Conservation (phyloP, 2,329 filamentous ascomycete species). For the Tolypocladium nubicola region DNA sequence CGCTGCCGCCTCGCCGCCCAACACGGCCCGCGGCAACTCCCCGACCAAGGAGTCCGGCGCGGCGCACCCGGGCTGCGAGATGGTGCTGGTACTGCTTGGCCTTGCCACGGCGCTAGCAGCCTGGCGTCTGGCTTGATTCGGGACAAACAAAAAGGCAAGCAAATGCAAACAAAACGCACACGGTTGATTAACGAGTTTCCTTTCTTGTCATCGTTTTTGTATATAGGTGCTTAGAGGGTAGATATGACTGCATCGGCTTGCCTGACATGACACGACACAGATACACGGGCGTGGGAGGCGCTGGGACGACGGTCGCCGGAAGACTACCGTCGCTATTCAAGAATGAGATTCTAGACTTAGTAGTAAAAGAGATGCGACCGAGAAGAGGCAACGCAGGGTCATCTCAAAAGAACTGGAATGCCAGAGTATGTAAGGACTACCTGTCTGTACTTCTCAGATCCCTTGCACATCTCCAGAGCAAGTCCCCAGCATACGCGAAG, state of each 20-base stretch:
- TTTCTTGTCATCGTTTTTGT: not conserved
- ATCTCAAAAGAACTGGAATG: too few species aligned
- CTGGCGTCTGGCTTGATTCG: slow-evolving; percentile 1
- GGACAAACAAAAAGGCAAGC: not conserved
- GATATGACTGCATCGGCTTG: not conserved
- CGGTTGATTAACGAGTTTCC: not conserved
- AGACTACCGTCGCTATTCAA: not conserved
- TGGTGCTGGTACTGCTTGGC: not conserved
- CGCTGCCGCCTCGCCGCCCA: not conserved
- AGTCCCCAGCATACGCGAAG: too few species aligned
- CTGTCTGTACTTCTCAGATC: too few species aligned
- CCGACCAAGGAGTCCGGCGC: slow-evolving; percentile 1
- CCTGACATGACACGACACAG: not conserved
- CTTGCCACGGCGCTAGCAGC: not conserved
- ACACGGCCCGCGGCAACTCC: not conserved
- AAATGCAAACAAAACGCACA: not conserved
- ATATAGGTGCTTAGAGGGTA: slow-evolving; percentile 1
- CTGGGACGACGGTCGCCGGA: not conserved
- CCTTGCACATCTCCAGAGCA: too few species aligned
- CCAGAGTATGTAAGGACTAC: too few species aligned
- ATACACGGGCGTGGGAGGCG: not conserved
- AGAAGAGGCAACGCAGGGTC: too few species aligned
- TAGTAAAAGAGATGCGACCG: too few species aligned
- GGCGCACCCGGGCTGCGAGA: not conserved
- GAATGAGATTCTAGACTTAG: not conserved